Conservation (phyloP, 2,329 filamentous ascomycete species). For the Pyricularia grisea region DNA sequence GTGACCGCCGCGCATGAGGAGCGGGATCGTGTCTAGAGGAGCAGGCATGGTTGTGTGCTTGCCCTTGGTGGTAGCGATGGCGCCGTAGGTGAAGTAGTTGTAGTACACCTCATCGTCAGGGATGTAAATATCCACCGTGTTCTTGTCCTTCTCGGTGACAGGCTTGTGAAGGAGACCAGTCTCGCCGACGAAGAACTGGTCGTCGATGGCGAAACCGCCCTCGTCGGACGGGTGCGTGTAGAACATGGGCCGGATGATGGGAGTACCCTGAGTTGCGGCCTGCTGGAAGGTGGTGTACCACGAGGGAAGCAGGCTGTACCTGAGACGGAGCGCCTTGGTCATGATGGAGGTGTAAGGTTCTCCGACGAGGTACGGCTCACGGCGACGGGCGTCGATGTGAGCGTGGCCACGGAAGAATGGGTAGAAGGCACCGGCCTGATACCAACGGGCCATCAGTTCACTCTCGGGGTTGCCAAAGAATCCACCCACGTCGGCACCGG, state of each 20-base stretch:
- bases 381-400: constrained; percentile 89
- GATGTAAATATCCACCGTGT: constrained; percentile 71
- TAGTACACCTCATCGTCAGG: constrained; percentile 87
- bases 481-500: constrained; percentile 90
- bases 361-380: constrained; percentile 82
- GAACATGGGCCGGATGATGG: constrained; percentile 86
- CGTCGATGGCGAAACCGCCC: constrained; percentile 76
- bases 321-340: constrained; percentile 74
- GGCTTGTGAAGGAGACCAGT: constrained; percentile 92
- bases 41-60: constrained; percentile 62
- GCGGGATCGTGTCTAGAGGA: constrained; percentile 75
- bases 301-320: constrained; percentile 80
- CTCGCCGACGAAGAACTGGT: constrained; percentile 84
- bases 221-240: constrained; percentile 86
- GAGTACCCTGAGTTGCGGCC: constrained; percentile 71
- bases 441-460: constrained; percentile 89
- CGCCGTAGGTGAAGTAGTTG: constrained; percentile 85
- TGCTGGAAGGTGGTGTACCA: constrained; percentile 98
- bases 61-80: constrained; percentile 60
- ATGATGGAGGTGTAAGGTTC: constrained; percentile 82
- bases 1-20: constrained; percentile 89
- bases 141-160: constrained; percentile 67
- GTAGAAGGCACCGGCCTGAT: constrained; percentile 93
- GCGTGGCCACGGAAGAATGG: constrained; percentile 97
- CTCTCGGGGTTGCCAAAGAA: constrained; percentile 97